Percentiles rank a stretch among this genome's conserved stretches.
These are phyloP conservation scores for Aspergillus viridinutans DNA, from an alignment of 2,329 filamentous ascomycete genomes.

Conservation along the genomic window DNA sequence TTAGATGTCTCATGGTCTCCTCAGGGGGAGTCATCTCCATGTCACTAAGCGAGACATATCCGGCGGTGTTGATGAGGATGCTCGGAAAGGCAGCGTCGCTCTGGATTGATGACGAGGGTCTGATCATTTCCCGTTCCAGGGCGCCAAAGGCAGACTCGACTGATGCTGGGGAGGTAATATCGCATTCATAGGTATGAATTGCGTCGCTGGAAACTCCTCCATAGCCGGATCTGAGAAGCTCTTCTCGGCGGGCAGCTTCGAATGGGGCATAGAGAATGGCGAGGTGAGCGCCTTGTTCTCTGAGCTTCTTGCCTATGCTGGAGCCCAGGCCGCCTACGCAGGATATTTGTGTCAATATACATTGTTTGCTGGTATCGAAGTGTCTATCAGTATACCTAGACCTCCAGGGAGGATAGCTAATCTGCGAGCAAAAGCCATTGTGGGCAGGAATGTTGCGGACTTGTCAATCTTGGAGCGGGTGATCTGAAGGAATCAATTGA, in stretches of 20 bases:
- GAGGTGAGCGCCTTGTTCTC: constrained; percentile 39
- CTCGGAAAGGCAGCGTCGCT: constrained; percentile 31
- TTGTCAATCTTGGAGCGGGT: no score
- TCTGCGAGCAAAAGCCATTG: constrained; percentile 37
- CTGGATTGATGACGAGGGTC: constrained; percentile 4
- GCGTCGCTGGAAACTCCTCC: constrained; percentile 18
- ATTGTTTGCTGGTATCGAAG: neutral
- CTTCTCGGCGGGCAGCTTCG: constrained; percentile 36
- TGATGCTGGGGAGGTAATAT: constrained; percentile 46
- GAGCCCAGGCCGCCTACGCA: constrained; percentile 39
- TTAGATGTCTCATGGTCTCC: constrained; percentile 31
- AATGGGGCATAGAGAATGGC: constrained; percentile 48
- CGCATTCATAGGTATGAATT: constrained; percentile 40
- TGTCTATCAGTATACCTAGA: constrained; percentile 29
- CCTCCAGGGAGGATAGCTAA: constrained; percentile 44
- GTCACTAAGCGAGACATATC: constrained; percentile 45
- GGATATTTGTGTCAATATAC: constrained; percentile 18
- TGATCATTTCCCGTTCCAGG: constrained; percentile 26
- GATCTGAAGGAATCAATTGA: no score
- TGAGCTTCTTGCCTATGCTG: constrained; percentile 40
- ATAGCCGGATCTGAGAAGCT: constrained; percentile 37
- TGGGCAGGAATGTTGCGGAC: neutral
- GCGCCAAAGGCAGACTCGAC: constrained; percentile 42
- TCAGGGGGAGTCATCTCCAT: constrained; percentile 40
- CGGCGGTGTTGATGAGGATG: constrained; percentile 42